Evolutionary conservation across 257 asterid species (phyloP).

Genomic region (Ballota nigra): DNA sequence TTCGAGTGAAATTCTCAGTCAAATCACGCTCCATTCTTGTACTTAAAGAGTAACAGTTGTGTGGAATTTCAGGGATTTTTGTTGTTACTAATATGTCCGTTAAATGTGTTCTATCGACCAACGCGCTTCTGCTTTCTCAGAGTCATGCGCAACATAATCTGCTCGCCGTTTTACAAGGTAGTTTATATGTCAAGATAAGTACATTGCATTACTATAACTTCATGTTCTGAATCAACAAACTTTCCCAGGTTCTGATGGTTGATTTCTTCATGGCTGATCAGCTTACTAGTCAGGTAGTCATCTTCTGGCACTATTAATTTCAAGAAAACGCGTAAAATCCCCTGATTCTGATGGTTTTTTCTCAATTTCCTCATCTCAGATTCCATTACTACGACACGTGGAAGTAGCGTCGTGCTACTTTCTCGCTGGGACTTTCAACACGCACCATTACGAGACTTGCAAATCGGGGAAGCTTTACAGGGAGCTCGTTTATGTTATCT

Average conservation of each 20-base stretch:
- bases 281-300: conserved; percentile 88
- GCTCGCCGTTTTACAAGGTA: conserved; percentile 96
- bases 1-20: not conserved
- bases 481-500: conserved; percentile 86
- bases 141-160: conserved; percentile 76
- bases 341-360: not conserved
- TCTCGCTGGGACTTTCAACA: conserved; percentile 59
- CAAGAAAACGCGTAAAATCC: not conserved
- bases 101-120: conserved; percentile 75
- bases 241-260: conserved; percentile 69
- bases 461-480: conserved; percentile 63
- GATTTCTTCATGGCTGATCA: conserved; percentile 99
- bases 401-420: conserved; percentile 85
- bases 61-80: conserved; percentile 41
- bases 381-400: conserved; percentile 84
- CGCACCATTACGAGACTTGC: conserved; percentile 63
- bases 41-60: too few species aligned
- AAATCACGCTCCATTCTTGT: too few species aligned
- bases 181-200: not conserved
- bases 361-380: conserved; percentile 37
- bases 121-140: conserved; percentile 70
- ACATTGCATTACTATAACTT: not conserved
- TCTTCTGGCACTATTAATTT: not conserved
- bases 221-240: not conserved
- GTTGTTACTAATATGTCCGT: conserved; percentile 62